Percentiles rank a stretch among this genome's conserved stretches.
Evolutionary conservation across 352 stramenopile species (phyloP).

Genomic region (Phytophthora foliorum): DNA sequence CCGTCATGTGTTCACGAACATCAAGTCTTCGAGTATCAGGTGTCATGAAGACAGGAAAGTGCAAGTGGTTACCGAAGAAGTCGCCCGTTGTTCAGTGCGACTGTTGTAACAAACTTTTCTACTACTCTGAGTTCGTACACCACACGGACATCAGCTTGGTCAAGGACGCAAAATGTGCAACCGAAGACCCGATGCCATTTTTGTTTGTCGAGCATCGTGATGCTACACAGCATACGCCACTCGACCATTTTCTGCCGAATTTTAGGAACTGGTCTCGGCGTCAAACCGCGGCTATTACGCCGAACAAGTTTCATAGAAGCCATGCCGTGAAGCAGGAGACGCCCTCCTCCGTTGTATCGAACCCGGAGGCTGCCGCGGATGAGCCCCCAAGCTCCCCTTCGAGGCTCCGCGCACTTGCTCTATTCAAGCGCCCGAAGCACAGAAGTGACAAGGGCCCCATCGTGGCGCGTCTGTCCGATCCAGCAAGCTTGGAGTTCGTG

Average conservation of each 20-base stretch:
- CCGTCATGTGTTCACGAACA: conserved; percentile 35
- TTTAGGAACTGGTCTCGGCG: conserved; percentile 18
- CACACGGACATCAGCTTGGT: conserved; percentile 36
- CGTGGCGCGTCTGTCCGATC: conserved; percentile 6
- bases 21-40: conserved; percentile 25
- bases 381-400: background rate
- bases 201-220: conserved; percentile 42
- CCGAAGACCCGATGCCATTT: conserved; percentile 32
- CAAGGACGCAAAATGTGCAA: conserved; percentile 22
- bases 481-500: conserved; percentile 27
- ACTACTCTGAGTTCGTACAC: conserved; percentile 25
- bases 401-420: conserved; percentile 25
- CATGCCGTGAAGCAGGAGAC: conserved; percentile 10
- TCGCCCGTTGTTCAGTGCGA: conserved; percentile 19
- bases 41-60: conserved; percentile 33
- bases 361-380: background rate
- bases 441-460: conserved; percentile 11
- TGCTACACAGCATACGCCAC: conserved; percentile 16
- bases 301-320: conserved; percentile 12
- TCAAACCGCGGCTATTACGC: conserved; percentile 21
- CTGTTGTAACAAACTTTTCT: conserved; percentile 28
- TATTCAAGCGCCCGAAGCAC: conserved; percentile 37
- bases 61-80: conserved; percentile 30
- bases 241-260: conserved; percentile 20
- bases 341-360: background rate